phyloP scores from a whole-genome alignment of 495 filamentous ascomycete genomes.

The Penicillium pulvis region DNA sequence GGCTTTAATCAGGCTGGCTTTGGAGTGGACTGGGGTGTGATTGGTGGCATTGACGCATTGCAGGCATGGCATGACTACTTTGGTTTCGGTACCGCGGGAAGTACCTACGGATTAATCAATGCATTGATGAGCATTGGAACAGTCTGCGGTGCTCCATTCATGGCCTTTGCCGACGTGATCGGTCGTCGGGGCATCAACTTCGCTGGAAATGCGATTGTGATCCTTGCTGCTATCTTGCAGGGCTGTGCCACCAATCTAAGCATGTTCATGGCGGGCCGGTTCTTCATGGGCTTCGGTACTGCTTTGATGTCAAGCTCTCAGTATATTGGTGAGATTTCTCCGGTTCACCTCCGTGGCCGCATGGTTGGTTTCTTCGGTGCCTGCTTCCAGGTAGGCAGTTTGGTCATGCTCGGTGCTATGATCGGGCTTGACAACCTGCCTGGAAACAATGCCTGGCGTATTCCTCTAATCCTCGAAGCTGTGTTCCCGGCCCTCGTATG shows the following conservation, averaged over 20 bases:
- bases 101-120: conserved; percentile 38
- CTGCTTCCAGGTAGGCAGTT: conserved; percentile 44
- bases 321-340: conserved; percentile 47
- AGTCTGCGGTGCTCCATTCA: conserved; percentile 40
- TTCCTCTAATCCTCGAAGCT: conserved; percentile 40
- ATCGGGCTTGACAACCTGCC: conserved; percentile 32
- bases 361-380: conserved; percentile 48
- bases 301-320: conserved; percentile 43
- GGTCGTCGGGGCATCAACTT: conserved; percentile 46
- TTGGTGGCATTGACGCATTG: conserved; percentile 39
- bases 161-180: conserved; percentile 39
- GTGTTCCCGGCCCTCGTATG: conserved; percentile 44
- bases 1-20: conserved; percentile 46
- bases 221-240: conserved; percentile 41
- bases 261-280: conserved; percentile 45
- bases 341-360: conserved; percentile 45
- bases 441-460: conserved; percentile 36
- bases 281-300: conserved; percentile 45
- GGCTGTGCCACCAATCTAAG: conserved; percentile 33
- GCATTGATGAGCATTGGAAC: conserved; percentile 44
- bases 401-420: conserved; percentile 40
- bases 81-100: conserved; percentile 28
- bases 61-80: conserved; percentile 38
- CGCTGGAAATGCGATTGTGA: conserved; percentile 39
- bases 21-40: conserved; percentile 47